Percentiles rank a stretch among this genome's conserved stretches.
Evolutionary conservation across 345 rosid species (phyloP).

Genomic region (Anastatica hierochuntica): DNA sequence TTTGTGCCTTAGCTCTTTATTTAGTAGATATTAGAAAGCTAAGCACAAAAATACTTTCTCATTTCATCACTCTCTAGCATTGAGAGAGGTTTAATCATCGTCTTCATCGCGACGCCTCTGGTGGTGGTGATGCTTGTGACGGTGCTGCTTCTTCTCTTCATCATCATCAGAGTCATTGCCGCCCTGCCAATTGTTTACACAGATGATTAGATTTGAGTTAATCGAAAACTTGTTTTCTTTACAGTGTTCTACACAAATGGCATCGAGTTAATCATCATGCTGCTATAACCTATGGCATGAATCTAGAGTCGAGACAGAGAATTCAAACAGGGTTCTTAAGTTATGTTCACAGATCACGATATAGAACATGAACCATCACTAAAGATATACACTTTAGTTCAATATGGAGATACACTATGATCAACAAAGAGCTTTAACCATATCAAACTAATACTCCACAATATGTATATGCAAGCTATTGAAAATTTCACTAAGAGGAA

Average conservation of each 20-base stretch:
- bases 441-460: neutral
- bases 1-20: conserved; percentile 17
- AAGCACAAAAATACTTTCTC: conserved; percentile 10
- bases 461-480: neutral
- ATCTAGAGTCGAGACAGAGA: no score
- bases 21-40: conserved; percentile 9
- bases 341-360: no score
- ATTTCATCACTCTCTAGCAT: neutral
- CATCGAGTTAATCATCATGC: neutral
- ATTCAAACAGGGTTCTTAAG: no score
- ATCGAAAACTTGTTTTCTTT: neutral
- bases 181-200: conserved; percentile 36
- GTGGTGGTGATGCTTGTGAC: conserved; percentile 45
- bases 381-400: neutral
- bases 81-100: conserved; percentile 14
- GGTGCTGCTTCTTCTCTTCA: conserved; percentile 38
- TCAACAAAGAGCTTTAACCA: neutral
- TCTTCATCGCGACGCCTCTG: conserved; percentile 53
- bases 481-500: neutral
- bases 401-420: neutral
- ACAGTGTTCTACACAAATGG: neutral
- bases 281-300: no score
- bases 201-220: neutral
- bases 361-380: neutral
- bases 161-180: conserved; percentile 45